Evolutionary conservation across 306 rosid species (phyloP).

Genomic region (Sophora flavescens): DNA sequence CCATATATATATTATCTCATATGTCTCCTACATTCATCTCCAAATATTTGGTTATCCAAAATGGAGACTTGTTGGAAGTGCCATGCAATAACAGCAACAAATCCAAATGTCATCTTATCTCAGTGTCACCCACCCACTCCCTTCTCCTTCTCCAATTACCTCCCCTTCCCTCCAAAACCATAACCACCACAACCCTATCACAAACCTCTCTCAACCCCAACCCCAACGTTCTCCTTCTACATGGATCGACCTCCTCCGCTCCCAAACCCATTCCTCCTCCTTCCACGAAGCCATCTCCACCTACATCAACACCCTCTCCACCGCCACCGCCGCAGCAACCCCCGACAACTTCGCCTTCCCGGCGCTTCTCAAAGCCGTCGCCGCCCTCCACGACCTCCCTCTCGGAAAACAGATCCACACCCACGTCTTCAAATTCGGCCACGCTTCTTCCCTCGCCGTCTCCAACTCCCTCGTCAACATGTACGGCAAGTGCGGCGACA

Average conservation of each 20-base stretch:
- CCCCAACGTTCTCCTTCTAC: constrained; percentile 51
- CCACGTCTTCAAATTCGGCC: constrained; percentile 72
- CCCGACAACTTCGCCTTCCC: constrained; percentile 90
- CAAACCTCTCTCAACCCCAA: constrained; percentile 4
- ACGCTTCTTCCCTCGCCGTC: constrained; percentile 55
- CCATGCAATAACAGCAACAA: background rate
- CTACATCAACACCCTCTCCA: constrained; percentile 56
- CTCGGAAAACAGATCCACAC: constrained; percentile 71
- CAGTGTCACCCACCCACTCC: background rate
- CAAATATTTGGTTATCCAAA: no score
- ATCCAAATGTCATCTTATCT: constrained; percentile 22
- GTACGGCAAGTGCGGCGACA: constrained; percentile 79
- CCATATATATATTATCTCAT: no score
- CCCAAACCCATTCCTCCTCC: constrained; percentile 57
- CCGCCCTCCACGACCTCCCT: constrained; percentile 61
- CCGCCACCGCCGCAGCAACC: constrained; percentile 40
- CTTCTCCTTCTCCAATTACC: constrained; percentile 31
- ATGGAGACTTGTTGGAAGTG: no score
- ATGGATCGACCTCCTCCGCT: constrained; percentile 75
- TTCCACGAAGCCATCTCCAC: constrained; percentile 69
- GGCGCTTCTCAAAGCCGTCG: constrained; percentile 69
- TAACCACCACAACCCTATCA: constrained; percentile 16
- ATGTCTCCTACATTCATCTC: no score
- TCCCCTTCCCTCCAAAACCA: constrained; percentile 50
- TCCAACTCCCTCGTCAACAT: constrained; percentile 73